phyloP scores from a whole-genome alignment of 805 yeast genomes.

The Pichia californica region DNA sequence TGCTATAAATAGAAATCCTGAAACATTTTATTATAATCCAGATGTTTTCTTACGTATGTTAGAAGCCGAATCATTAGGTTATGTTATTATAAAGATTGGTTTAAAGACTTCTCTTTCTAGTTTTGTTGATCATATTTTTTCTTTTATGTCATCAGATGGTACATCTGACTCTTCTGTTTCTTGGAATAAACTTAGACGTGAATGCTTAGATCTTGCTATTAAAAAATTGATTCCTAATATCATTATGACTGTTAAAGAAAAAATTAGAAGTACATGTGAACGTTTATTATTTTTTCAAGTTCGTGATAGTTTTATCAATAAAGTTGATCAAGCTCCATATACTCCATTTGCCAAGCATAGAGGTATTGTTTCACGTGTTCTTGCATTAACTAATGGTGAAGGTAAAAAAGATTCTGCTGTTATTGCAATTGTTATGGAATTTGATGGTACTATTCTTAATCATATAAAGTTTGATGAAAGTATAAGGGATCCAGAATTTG shows the following conservation, averaged over 20 bases:
- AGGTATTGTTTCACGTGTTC: slow-evolving; percentile 80
- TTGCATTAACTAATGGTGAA: slow-evolving; percentile 79
- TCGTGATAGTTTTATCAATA: slow-evolving; percentile 60
- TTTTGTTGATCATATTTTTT: slow-evolving; percentile 43
- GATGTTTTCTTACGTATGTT: slow-evolving; percentile 83
- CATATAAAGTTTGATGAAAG: slow-evolving; percentile 71
- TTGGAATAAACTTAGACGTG: slow-evolving; percentile 76
- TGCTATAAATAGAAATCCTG: slow-evolving; percentile 72
- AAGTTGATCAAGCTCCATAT: slow-evolving; percentile 89
- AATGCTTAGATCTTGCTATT: slow-evolving; percentile 60
- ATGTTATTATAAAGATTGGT: slow-evolving; percentile 58
- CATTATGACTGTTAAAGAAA: slow-evolving; percentile 74
- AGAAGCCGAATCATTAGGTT: slow-evolving; percentile 80
- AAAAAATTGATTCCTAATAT: slow-evolving; percentile 61
- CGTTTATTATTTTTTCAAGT: slow-evolving; percentile 61
- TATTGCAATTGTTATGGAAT: slow-evolving; percentile 71
- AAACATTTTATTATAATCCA: slow-evolving; percentile 69
- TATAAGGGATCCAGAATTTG: slow-evolving; percentile 62
- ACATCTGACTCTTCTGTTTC: slow-evolving; percentile 65
- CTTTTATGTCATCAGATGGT: slow-evolving; percentile 67
- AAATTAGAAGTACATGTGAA: slow-evolving; percentile 69
- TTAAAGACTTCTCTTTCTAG: slow-evolving; percentile 38
- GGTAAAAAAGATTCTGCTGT: slow-evolving; percentile 85
- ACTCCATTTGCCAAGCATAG: slow-evolving; percentile 70
- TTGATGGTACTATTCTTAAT: slow-evolving; percentile 72